A percentile compares a stretch with the other conserved stretches of the same genome.
Evolutionary conservation across 148 eudicot genomes (phyloP).

Genomic region (Chenopodium album): DNA sequence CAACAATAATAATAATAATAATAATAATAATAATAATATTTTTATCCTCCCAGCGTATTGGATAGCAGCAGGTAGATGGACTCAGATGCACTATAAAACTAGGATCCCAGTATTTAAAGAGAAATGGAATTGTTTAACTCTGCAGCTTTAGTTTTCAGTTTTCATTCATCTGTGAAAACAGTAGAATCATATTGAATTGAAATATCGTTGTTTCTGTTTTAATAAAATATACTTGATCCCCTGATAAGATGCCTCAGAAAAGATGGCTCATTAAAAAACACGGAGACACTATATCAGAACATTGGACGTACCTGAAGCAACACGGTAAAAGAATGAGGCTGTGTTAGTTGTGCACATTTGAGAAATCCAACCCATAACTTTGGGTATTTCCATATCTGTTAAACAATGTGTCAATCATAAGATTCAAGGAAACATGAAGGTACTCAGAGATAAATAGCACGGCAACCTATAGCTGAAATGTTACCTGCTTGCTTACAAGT

Average conservation of each 20-base stretch:
- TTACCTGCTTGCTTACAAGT: slow-evolving; percentile 96
- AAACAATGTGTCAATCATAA: slow-evolving; percentile 17
- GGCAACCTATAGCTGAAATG: not conserved
- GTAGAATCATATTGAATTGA: not conserved
- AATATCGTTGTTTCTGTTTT: too few species aligned
- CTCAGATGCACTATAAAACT: not conserved
- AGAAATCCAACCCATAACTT: slow-evolving; percentile 98
- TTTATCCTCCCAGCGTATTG: not conserved
- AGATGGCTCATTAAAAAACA: not conserved
- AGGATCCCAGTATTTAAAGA: not conserved
- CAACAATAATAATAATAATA: too few species aligned
- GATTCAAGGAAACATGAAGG: slow-evolving; percentile 12
- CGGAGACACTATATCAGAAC: not conserved
- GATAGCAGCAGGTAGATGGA: not conserved
- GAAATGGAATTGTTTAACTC: too few species aligned
- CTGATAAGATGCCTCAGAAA: not conserved
- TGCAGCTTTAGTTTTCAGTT: not conserved
- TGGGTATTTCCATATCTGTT: slow-evolving; percentile 95
- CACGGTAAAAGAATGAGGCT: slow-evolving; percentile 85
- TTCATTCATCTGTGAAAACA: not conserved
- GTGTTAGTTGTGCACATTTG: slow-evolving; percentile 83
- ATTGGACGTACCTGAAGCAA: slow-evolving; percentile 78
- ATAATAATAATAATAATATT: too few species aligned
- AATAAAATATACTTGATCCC: not conserved
- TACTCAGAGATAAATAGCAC: slow-evolving; percentile 4